Evolutionary conservation across 257 asterid species (phyloP).

Genomic region (Parsonsia alboflavescens): DNA sequence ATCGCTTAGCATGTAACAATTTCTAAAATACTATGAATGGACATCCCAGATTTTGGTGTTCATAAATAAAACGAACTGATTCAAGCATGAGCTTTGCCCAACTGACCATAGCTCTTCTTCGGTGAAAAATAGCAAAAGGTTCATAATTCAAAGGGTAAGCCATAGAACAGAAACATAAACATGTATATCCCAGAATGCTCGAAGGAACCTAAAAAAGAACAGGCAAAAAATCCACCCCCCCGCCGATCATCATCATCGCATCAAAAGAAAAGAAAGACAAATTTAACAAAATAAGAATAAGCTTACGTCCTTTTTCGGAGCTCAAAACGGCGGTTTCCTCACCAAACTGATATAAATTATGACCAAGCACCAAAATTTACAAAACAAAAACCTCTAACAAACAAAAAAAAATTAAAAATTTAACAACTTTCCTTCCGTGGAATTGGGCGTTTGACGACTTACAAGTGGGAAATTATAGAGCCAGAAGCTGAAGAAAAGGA

Average conservation of each 20-base stretch:
- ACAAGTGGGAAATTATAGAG: background rate
- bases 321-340: background rate
- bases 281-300: no score
- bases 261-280: background rate
- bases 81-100: background rate
- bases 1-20: background rate
- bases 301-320: background rate
- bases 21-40: background rate
- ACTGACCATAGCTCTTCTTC: background rate
- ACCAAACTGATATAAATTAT: background rate
- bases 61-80: background rate
- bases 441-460: background rate
- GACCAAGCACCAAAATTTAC: background rate
- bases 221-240: background rate
- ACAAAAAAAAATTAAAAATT: background rate
- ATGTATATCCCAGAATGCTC: background rate
- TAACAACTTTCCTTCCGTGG: background rate
- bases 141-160: background rate
- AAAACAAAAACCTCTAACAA: background rate
- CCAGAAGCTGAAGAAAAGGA: constrained; percentile 8
- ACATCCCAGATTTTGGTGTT: background rate
- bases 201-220: background rate
- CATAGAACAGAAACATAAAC: background rate
- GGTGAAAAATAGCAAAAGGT: background rate
- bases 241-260: background rate